These are phyloP conservation scores for Ustilago loliicola DNA, from an alignment of 1,284 basidiomycete species.

Conservation along the genomic window DNA sequence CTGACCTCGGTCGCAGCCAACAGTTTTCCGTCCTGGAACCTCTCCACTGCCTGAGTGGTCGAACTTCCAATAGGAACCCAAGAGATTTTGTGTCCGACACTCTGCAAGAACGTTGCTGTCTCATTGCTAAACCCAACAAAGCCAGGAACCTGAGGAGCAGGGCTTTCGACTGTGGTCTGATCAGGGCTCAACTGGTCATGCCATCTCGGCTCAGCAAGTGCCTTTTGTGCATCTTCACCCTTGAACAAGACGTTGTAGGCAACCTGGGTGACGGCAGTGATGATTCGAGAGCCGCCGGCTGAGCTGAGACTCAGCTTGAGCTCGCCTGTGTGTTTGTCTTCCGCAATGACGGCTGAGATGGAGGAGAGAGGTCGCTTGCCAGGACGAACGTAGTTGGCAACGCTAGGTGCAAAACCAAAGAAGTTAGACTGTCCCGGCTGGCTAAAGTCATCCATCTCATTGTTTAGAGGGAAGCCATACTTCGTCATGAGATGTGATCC, in stretches of 20 bases:
- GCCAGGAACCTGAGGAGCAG: conserved; percentile 52
- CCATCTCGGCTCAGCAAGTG: conserved; percentile 70
- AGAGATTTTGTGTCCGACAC: conserved; percentile 69
- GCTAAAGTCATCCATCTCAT: conserved; percentile 72
- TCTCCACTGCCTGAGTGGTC: conserved; percentile 62
- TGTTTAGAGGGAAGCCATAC: conserved; percentile 65
- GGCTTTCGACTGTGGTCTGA: conserved; percentile 69
- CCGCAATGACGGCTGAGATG: conserved; percentile 71
- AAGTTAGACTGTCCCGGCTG: conserved; percentile 69
- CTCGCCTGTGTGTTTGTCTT: conserved; percentile 67
- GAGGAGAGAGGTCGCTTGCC: conserved; percentile 72
- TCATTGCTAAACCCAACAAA: conserved; percentile 69
- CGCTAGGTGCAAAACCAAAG: conserved; percentile 67
- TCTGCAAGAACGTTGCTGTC: conserved; percentile 67
- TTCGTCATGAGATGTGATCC: conserved; percentile 63
- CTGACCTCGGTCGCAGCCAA: conserved; percentile 59
- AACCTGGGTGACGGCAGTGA: conserved; percentile 71
- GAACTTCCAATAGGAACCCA: conserved; percentile 55
- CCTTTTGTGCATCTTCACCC: conserved; percentile 56
- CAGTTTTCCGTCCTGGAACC: conserved; percentile 38
- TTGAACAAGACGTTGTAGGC: conserved; percentile 59
- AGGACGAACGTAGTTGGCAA: conserved; percentile 70
- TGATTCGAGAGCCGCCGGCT: conserved; percentile 72
- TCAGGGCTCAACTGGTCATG: conserved; percentile 71
- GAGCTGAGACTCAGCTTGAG: conserved; percentile 70